Evolutionary conservation across 129 eudicot species (phyloP).

Genomic region (Saposhnikovia divaricata): DNA sequence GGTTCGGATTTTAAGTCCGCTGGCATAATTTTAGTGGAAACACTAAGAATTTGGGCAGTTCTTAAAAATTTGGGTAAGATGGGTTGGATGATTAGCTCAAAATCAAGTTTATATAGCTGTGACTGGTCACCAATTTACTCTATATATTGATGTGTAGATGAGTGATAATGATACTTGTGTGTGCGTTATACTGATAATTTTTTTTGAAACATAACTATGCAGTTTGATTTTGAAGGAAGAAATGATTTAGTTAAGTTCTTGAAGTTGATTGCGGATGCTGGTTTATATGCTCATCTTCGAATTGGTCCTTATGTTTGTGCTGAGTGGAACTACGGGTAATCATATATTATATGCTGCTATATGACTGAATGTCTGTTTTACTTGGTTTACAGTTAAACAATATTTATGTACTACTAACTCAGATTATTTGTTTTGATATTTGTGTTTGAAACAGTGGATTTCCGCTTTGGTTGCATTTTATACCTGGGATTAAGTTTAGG

Average conservation of each 20-base stretch:
- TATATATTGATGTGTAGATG: background rate
- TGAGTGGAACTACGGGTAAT: conserved; percentile 96
- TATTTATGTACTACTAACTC: background rate
- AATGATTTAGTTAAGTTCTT: conserved; percentile 84
- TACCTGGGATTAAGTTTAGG: conserved; percentile 76
- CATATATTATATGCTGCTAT: background rate
- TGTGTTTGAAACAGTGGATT: conserved; percentile 58
- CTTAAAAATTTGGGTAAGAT: background rate
- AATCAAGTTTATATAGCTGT: background rate
- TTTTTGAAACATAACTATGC: background rate
- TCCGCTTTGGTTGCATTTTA: conserved; percentile 93
- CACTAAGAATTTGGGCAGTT: background rate
- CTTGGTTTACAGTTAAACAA: background rate
- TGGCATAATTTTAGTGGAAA: background rate
- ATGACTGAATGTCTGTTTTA: background rate
- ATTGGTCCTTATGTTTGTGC: conserved; percentile 98
- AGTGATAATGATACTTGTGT: background rate
- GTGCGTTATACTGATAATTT: background rate
- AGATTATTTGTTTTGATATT: background rate
- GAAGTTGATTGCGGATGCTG: conserved; percentile 75
- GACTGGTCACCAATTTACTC: no score
- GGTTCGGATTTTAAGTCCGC: background rate
- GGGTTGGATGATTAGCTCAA: background rate
- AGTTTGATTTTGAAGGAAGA: conserved; percentile 93
- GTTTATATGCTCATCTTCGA: conserved; percentile 77